Percentiles rank a stretch among this genome's conserved stretches.
These are phyloP conservation scores for Penicillium sp. DNA, from an alignment of 2,329 filamentous ascomycete species.

Conservation along the genomic window DNA sequence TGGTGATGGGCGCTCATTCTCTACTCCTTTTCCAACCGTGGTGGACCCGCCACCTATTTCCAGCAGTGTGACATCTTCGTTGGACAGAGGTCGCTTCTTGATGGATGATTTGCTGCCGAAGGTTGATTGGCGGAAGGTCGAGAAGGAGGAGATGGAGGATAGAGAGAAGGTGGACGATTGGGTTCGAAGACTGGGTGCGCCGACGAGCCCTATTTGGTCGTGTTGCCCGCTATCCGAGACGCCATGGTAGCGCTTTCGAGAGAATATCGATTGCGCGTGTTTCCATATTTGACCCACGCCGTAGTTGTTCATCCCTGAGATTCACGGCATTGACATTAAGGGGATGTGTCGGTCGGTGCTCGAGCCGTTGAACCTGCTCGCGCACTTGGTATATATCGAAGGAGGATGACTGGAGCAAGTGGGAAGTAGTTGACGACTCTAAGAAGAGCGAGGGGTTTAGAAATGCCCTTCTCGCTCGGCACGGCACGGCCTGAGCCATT, in stretches of 20 bases:
- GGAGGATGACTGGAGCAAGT: too few relatives aligned
- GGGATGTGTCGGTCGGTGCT: too few relatives aligned
- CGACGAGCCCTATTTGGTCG: not conserved
- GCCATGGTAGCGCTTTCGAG: not conserved
- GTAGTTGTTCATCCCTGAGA: not conserved
- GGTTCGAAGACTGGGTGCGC: not conserved
- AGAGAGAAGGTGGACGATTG: not conserved
- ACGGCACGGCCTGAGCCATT: too few relatives aligned
- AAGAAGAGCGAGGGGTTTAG: too few relatives aligned
- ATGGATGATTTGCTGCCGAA: not conserved
- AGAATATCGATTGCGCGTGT: not conserved
- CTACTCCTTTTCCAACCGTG: not conserved
- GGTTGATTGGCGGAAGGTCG: not conserved
- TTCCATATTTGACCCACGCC: not conserved
- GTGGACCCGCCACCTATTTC: not conserved
- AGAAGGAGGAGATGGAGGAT: not conserved
- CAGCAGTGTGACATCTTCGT: not conserved
- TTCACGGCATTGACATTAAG: not conserved
- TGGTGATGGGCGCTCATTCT: not conserved
- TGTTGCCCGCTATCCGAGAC: not conserved
- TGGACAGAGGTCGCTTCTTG: not conserved
- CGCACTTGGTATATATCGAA: too few relatives aligned
- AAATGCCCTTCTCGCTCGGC: too few relatives aligned
- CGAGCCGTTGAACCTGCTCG: too few relatives aligned
- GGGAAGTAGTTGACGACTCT: too few relatives aligned